Evolutionary conservation across 176 grass and related monocot genomes (phyloP).

Genomic region (Raddia distichophylla): DNA sequence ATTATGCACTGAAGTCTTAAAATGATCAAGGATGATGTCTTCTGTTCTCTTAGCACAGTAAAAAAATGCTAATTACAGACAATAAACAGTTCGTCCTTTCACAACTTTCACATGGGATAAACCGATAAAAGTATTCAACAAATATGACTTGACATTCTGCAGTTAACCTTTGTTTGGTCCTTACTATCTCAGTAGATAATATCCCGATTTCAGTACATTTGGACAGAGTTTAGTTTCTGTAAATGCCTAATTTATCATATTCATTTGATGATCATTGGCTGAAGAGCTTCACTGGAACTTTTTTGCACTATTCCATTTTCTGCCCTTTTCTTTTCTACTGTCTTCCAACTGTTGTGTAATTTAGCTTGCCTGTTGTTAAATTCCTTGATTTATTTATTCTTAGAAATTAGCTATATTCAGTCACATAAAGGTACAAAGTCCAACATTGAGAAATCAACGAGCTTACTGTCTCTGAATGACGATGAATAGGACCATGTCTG

Average conservation of each 20-base stretch:
- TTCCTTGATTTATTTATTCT: neutral
- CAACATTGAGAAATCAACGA: neutral
- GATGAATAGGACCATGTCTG: neutral
- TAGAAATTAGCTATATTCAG: conserved; percentile 4
- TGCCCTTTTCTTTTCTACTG: neutral
- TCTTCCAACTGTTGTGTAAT: neutral
- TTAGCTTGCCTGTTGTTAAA: neutral
- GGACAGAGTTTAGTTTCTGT: neutral
- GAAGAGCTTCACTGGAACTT: neutral
- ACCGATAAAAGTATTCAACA: neutral
- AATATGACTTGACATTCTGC: neutral
- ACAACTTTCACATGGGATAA: neutral
- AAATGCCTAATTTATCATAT: neutral
- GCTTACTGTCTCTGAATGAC: neutral
- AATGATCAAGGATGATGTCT: neutral
- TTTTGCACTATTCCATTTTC: neutral
- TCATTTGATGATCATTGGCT: neutral
- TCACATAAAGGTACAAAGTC: neutral
- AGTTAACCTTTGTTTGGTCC: neutral
- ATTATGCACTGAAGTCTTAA: neutral
- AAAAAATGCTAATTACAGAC: neutral
- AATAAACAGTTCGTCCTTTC: neutral
- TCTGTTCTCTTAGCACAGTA: neutral
- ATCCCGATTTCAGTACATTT: neutral
- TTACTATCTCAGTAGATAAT: neutral